Conservation (phyloP, 2,329 filamentous ascomycete species). For the Epichloe uncinata region DNA sequence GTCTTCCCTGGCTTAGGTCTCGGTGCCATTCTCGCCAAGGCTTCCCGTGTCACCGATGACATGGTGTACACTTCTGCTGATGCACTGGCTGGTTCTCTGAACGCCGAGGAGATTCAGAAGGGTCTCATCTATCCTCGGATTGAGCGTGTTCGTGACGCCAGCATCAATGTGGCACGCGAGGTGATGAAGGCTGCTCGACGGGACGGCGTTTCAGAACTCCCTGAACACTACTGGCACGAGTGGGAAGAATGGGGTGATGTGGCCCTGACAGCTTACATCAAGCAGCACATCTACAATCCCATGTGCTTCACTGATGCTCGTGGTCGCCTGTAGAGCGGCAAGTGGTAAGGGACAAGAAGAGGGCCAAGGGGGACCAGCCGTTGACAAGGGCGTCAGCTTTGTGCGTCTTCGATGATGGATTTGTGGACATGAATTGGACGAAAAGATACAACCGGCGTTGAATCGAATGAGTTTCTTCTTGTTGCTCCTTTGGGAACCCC, state of each 20-base stretch:
- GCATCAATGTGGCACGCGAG: conserved; percentile 71
- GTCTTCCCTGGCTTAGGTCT: conserved; percentile 95
- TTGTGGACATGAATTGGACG: neutral
- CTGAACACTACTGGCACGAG: conserved; percentile 55
- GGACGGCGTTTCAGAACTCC: conserved; percentile 59
- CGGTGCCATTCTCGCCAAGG: conserved; percentile 82
- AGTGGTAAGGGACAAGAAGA: neutral
- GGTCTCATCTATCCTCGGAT: conserved; percentile 87
- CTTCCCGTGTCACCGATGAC: conserved; percentile 72
- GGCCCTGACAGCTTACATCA: conserved; percentile 45
- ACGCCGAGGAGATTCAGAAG: conserved; percentile 64
- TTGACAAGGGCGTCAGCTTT: neutral
- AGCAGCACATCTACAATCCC: conserved; percentile 49
- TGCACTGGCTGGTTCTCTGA: conserved; percentile 65
- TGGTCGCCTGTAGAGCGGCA: conserved; percentile 16
- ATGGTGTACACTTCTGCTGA: conserved; percentile 96
- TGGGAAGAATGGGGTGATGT: conserved; percentile 62
- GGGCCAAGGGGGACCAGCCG: neutral
- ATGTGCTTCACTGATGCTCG: conserved; percentile 25
- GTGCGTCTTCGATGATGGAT: neutral
- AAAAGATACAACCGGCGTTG: neutral
- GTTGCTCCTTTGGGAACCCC: neutral
- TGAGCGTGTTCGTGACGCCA: conserved; percentile 82
- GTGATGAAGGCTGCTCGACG: conserved; percentile 86
- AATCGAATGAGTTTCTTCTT: neutral